Evolutionary conservation across 139 green algal species (phyloP), one percentile per base, ranked within the genome.

Genomic region (Chlamydomonas sp.): DNA sequence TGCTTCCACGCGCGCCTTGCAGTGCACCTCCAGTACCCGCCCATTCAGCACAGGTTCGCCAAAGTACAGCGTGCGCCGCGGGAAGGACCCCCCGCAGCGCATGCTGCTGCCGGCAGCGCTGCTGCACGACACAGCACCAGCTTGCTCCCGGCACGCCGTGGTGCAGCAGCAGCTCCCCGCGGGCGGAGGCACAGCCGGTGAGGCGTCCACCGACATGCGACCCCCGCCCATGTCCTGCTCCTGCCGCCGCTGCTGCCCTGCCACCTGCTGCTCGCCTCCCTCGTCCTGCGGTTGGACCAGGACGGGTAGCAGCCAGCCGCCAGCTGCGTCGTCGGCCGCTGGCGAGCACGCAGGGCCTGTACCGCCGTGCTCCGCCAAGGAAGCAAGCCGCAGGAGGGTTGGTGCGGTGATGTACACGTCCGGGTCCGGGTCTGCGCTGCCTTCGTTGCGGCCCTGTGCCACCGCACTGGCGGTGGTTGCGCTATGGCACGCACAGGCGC

Each of bases 1-100:
- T 4, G 63, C 63, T 57, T 63, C 75, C 7, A 82, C 20, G 17
- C 74, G 83, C 10, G 9, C 2, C 83, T 71, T 76, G 31, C 49
- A 60, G 73, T 76, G 18, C 16, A 14, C 0, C 5, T 76, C 6
- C 31, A 88, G 49, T 0, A 49, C 75, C 1, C 31, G 1, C 14
- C 14, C 8, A 49, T 77, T 74, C 15, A 3, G 73, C 14, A 76
- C 7, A 49, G 83, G 83, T 49, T 66, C 31, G 20, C 73, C 74
- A n/a, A 88, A 88, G 57, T 82, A 81, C 83, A 88, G 63, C 59
- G n/a, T 64, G n/a, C 66, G 66, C 66, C 66, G 67, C 20, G 17
- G 3, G 67, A 5, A 16, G 17, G 18, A 10, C 3, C 71, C 20
- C 7, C 71, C n/a, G 20, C 71, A 7, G 20, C 71, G n/a, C n/a